A percentile compares a stretch with the other conserved stretches of the same genome.
Evolutionary conservation across 768 basidiomycete species (phyloP).

Genomic region (Mycena chlorophos): DNA sequence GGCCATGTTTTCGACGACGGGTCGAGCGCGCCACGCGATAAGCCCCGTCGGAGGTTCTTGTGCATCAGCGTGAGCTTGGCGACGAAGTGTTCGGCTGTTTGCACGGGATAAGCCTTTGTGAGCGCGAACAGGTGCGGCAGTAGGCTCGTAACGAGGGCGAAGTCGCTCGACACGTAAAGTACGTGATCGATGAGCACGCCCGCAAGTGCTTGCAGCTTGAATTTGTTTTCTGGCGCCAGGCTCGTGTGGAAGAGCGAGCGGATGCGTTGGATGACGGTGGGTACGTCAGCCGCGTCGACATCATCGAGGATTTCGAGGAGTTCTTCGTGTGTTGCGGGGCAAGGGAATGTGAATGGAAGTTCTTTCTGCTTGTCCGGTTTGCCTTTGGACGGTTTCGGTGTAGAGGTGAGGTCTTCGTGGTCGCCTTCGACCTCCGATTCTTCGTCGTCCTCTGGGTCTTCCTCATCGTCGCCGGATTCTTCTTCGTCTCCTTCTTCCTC

Average conservation of each 20-base stretch:
- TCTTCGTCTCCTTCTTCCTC: constrained; percentile 39
- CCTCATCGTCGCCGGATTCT: constrained; percentile 40
- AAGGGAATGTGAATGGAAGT: constrained; percentile 90
- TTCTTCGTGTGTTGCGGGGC: constrained; percentile 83
- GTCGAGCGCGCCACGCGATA: constrained; percentile 65
- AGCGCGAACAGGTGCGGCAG: constrained; percentile 79
- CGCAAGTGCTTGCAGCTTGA: constrained; percentile 81
- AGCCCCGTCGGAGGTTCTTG: constrained; percentile 85
- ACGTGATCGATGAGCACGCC: constrained; percentile 86
- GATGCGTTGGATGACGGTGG: constrained; percentile 85
- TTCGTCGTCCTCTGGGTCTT: constrained; percentile 34
- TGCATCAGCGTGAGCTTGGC: constrained; percentile 87
- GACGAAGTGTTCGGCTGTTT: constrained; percentile 76
- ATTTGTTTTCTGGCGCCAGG: constrained; percentile 87
- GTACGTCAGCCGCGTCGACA: constrained; percentile 70
- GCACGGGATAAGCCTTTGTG: constrained; percentile 77
- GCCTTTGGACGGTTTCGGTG: constrained; percentile 30
- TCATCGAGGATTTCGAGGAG: constrained; percentile 80
- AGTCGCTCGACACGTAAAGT: constrained; percentile 71
- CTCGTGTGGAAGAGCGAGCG: constrained; percentile 90
- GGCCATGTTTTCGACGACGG: constrained; percentile 83
- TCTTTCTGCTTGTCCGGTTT: constrained; percentile 53
- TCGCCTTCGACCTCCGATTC: constrained; percentile 45
- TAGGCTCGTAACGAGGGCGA: constrained; percentile 61
- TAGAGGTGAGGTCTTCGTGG: constrained; percentile 41